Percentiles rank a stretch among this genome's conserved stretches.
Conservation (phyloP, 2,329 filamentous ascomycete species). For the Aspergillaceae sp. region DNA sequence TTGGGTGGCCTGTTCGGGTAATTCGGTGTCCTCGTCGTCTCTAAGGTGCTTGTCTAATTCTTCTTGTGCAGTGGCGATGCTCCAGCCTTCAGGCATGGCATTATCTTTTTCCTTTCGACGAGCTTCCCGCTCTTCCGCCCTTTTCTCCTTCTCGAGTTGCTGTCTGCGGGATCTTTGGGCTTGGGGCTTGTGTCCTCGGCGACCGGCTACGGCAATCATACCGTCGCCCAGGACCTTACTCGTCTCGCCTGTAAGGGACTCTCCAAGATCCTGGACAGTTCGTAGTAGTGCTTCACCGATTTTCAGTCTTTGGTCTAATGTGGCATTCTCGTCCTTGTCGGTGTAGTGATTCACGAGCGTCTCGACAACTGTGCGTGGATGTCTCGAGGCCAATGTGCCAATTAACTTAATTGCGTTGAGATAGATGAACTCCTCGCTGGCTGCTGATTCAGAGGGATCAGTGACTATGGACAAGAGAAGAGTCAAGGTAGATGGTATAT, state of each 20-base stretch:
- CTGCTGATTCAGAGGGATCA: slow-evolving; percentile 21
- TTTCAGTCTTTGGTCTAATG: slow-evolving; percentile 33
- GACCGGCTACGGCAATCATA: slow-evolving; percentile 32
- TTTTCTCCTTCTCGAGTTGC: slow-evolving; percentile 18
- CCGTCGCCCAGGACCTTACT: slow-evolving; percentile 31
- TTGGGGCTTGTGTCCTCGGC: slow-evolving; percentile 29
- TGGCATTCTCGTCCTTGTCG: slow-evolving; percentile 28
- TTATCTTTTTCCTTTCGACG: slow-evolving; percentile 16
- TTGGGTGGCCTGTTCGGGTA: slow-evolving; percentile 25
- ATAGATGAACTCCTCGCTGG: slow-evolving; percentile 37
- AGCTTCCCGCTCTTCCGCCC: slow-evolving; percentile 20
- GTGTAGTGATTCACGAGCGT: slow-evolving; percentile 33
- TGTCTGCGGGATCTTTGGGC: slow-evolving; percentile 23
- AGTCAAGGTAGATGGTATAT: slow-evolving; percentile 35
- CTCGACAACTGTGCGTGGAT: slow-evolving; percentile 35
- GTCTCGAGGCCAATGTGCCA: slow-evolving; percentile 31
- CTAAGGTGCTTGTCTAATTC: slow-evolving; percentile 1
- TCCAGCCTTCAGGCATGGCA: slow-evolving; percentile 23
- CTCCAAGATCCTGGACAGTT: slow-evolving; percentile 34
- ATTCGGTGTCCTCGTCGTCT: slow-evolving; percentile 27
- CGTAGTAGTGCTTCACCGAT: slow-evolving; percentile 35
- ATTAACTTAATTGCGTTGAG: slow-evolving; percentile 36
- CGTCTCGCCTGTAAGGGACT: slow-evolving; percentile 29
- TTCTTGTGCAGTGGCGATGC: slow-evolving; percentile 6
- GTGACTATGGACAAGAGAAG: slow-evolving; percentile 33